Percentiles rank a stretch among this genome's conserved stretches.
Evolutionary conservation across 2,329 filamentous ascomycete species (phyloP).

Genomic region (Ilyonectria destructans): DNA sequence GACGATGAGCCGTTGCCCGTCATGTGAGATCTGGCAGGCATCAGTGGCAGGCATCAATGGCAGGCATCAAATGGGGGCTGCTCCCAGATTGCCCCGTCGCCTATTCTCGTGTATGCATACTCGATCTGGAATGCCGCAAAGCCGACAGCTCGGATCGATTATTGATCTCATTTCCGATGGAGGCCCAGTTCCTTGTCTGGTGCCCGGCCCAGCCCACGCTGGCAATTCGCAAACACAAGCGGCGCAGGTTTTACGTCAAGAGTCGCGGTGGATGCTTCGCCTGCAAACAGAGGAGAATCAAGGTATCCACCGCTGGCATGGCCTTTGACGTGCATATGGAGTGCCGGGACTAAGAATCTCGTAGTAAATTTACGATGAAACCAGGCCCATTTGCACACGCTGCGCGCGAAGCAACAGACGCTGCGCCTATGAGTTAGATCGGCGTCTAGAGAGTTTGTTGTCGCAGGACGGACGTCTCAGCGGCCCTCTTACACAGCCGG

Average conservation of each 20-base stretch:
- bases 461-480: not conserved
- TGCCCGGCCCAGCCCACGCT: not conserved
- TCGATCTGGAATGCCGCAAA: not conserved
- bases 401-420: not conserved
- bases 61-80: no score
- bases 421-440: constrained; percentile 11
- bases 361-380: constrained; percentile 24
- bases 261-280: constrained; percentile 3
- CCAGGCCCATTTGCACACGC: not conserved
- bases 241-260: constrained; percentile 11
- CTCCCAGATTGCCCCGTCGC: no score
- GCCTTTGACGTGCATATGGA: not conserved
- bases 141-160: not conserved
- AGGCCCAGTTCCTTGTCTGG: not conserved
- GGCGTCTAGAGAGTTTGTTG: not conserved
- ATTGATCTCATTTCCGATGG: not conserved
- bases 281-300: constrained; percentile 12
- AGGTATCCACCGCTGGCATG: not conserved
- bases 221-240: constrained; percentile 1
- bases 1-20: not conserved
- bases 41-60: no score
- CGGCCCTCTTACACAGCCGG: constrained; percentile 13
- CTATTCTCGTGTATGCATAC: not conserved
- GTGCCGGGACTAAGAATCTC: not conserved
- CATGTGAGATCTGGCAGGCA: constrained; percentile 1